Base-by-base conservation (phyloP, 192 early-diverging fungal species). In the Anaeromyces robustus region DNA sequence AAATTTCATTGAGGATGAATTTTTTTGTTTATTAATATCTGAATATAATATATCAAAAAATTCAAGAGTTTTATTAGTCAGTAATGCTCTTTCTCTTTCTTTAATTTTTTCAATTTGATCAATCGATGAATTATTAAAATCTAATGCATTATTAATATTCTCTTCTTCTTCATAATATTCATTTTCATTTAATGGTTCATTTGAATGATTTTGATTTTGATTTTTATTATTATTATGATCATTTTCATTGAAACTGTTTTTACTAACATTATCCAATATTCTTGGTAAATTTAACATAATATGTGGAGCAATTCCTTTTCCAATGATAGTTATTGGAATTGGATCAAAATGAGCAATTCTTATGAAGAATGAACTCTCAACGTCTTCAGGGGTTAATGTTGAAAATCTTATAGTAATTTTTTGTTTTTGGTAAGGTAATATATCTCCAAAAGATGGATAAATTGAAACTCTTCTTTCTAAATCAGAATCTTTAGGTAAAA, bases 311-410 rank as follows among this genome's bases (percentile, higher is more conserved):
- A 83, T 80, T 29, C 86, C 85, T 80, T 30, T 37, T 14, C 87
- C 88, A 3, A 79, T 82, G 4, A 90, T 85, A 18, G 82, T 77
- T 37, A 90, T 84, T 29, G 80, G 77, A 22, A 87, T 79, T 7
- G 90, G 87, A 77, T 91, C 89, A 80, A 85, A 87, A 30, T 89
- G 78, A 29, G 87, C 89, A 22, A 91, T 84, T 82, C 88, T 83
- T 80, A 91, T 81, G 77, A 81, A 90, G 78, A 91, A 91, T 29
- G 37, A 77, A n/a, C 89, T 89, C 28, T 87, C 83, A 12, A 90
- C 79, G 29, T 78, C 52, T 78, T 89, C 88, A 4, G 90, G 90
- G 29, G 88, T 83, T 1, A 79, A 80, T 12, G 82, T 41, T 78
- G 87, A 89, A 77, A 89, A 88, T 77, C 83, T 77, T 7, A 90